phyloP scores from a whole-genome alignment of 1,284 basidiomycete species.

The Rhizoctonia solani region DNA sequence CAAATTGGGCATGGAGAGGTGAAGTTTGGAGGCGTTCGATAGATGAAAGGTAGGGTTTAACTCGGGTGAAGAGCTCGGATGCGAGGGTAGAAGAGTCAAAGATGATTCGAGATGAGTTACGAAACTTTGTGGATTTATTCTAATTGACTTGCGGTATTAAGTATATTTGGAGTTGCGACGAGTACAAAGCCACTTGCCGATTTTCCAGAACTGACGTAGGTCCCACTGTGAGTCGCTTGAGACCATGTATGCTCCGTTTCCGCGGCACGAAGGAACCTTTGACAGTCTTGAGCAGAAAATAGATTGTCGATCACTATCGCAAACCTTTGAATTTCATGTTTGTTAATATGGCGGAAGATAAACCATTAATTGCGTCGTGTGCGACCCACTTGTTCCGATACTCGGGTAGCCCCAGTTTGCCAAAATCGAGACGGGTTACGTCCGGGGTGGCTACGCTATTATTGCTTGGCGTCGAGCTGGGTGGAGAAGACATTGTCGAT shows the following conservation, averaged over 20 bases:
- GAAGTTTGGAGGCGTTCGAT: conserved; percentile 33
- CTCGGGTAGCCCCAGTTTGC: conserved; percentile 35
- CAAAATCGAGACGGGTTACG: conserved; percentile 36
- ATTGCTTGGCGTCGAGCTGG: conserved; percentile 27
- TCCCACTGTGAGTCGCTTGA: conserved; percentile 30
- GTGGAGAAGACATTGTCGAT: too few relatives aligned
- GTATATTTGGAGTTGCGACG: too few relatives aligned
- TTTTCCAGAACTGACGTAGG: too few relatives aligned
- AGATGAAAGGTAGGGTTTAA: conserved; percentile 34
- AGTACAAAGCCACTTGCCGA: too few relatives aligned
- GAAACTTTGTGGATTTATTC: conserved; percentile 31
- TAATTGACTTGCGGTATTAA: background rate
- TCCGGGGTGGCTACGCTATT: conserved; percentile 25
- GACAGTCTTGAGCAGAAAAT: conserved; percentile 36
- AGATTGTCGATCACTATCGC: conserved; percentile 38
- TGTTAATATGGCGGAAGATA: too few relatives aligned
- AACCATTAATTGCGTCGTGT: too few relatives aligned
- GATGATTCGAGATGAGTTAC: conserved; percentile 37
- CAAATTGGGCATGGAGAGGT: conserved; percentile 1
- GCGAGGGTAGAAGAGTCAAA: conserved; percentile 31
- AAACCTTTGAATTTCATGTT: too few relatives aligned
- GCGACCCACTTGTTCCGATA: conserved; percentile 35
- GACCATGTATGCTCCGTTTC: conserved; percentile 23
- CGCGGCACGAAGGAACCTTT: conserved; percentile 21
- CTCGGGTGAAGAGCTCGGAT: conserved; percentile 32